phyloP scores from a whole-genome alignment of 1,284 basidiomycete species.

The Exobasidium rhododendri region DNA sequence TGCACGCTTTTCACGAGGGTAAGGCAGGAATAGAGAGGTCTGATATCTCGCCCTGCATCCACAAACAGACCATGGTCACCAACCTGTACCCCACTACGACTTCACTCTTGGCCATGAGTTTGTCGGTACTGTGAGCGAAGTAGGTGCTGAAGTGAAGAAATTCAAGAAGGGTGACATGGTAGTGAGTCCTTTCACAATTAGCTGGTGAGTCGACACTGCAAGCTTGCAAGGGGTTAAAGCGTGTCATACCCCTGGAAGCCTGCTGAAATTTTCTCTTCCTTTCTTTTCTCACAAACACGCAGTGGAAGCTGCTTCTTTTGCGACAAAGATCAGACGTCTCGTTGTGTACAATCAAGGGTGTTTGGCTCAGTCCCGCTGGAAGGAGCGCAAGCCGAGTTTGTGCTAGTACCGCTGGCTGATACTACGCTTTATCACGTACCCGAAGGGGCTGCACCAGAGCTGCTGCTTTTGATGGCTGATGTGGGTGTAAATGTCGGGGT shows the following conservation, averaged over 20 bases:
- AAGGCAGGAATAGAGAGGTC: not conserved
- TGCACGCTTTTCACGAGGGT: conserved; percentile 65
- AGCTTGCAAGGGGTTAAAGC: not conserved
- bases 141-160: conserved; percentile 66
- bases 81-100: conserved; percentile 35
- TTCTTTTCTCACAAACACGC: not conserved
- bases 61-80: conserved; percentile 35
- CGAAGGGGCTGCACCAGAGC: conserved; percentile 57
- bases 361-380: conserved; percentile 72
- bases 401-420: conserved; percentile 71
- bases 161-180: conserved; percentile 76
- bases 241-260: too few species aligned
- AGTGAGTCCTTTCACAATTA: conserved; percentile 80
- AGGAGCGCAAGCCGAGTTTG: conserved; percentile 83
- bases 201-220: conserved; percentile 69
- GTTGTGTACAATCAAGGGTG: conserved; percentile 67
- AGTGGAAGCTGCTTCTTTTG: conserved; percentile 61
- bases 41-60: not conserved
- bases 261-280: not conserved
- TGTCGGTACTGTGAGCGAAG: conserved; percentile 70
- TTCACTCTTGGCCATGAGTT: conserved; percentile 72
- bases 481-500: conserved; percentile 54
- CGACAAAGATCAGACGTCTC: conserved; percentile 69
- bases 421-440: conserved; percentile 70
- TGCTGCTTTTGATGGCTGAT: conserved; percentile 66